Conservation (phyloP, 805 yeast genomes). For the Candida hispaniensis region DNA sequence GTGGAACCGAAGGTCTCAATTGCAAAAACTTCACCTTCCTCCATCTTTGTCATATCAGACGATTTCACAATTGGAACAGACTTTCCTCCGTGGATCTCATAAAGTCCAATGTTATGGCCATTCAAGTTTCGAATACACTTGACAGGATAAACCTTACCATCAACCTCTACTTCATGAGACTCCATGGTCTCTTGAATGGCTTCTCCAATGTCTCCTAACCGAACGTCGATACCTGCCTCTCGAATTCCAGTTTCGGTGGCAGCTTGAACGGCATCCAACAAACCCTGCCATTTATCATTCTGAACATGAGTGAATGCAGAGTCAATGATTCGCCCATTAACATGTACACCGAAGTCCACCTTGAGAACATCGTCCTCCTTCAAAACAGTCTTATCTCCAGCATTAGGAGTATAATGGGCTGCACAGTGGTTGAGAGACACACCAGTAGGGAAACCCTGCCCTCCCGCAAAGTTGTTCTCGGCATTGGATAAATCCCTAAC, state of each 20-base stretch:
- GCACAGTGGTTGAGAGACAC: conserved; percentile 87
- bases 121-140: conserved; percentile 84
- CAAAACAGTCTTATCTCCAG: conserved; percentile 77
- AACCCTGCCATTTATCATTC: conserved; percentile 68
- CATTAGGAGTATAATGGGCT: conserved; percentile 96
- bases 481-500: conserved; percentile 65
- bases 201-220: conserved; percentile 90
- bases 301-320: conserved; percentile 90
- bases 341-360: conserved; percentile 94
- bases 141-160: conserved; percentile 76
- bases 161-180: conserved; percentile 81
- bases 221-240: conserved; percentile 92
- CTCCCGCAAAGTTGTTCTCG: conserved; percentile 48
- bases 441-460: conserved; percentile 98
- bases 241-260: conserved; percentile 91
- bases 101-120: conserved; percentile 87
- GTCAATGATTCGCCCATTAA: conserved; percentile 87
- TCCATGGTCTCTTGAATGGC: conserved; percentile 97
- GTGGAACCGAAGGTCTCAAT: conserved; percentile 97
- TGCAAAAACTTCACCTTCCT: conserved; percentile 96
- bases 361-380: conserved; percentile 88
- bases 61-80: conserved; percentile 93
- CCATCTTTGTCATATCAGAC: conserved; percentile 94
- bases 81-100: conserved; percentile 85
- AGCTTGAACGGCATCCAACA: conserved; percentile 75